Evolutionary conservation across 768 basidiomycete genomes (phyloP).

Genomic region (Leccinum olivaceopallidum): DNA sequence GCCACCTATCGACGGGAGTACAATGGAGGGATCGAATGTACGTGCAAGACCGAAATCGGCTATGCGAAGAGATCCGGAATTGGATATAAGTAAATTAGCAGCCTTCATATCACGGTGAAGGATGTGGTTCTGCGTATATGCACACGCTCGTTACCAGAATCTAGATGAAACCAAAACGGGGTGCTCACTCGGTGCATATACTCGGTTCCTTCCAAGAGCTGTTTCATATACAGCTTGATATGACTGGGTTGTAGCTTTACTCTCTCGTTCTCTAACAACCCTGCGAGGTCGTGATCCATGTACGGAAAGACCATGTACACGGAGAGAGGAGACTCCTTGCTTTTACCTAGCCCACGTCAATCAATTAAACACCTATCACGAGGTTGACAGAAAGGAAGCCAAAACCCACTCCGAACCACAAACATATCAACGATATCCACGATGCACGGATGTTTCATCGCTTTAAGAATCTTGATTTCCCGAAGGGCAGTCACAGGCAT

Average conservation of each 20-base stretch:
- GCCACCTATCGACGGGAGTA: slow-evolving; percentile 27
- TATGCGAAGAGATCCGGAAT: slow-evolving; percentile 79
- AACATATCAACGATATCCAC: slow-evolving; percentile 93
- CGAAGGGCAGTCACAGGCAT: slow-evolving; percentile 96
- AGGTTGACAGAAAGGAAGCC: not conserved
- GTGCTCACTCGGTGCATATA: slow-evolving; percentile 88
- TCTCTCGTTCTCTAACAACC: slow-evolving; percentile 87
- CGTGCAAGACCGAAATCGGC: slow-evolving; percentile 98
- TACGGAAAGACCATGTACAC: slow-evolving; percentile 99
- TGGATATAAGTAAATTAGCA: slow-evolving; percentile 92
- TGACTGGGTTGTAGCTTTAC: slow-evolving; percentile 81
- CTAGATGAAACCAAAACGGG: not conserved
- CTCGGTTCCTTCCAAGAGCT: slow-evolving; percentile 92
- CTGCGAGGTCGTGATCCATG: slow-evolving; percentile 99
- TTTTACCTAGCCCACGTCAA: slow-evolving; percentile 35
- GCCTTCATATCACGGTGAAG: slow-evolving; percentile 99
- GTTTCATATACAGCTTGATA: slow-evolving; percentile 96
- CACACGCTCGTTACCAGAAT: slow-evolving; percentile 10
- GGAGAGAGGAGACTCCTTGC: slow-evolving; percentile 67
- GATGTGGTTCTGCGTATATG: slow-evolving; percentile 75
- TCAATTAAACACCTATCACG: not conserved
- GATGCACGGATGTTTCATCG: slow-evolving; percentile 81
- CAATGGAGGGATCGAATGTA: slow-evolving; percentile 58
- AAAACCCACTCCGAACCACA: slow-evolving; percentile 67
- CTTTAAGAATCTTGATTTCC: slow-evolving; percentile 96